These are phyloP conservation scores for Trichoderma harzianum DNA, from an alignment of 2,329 filamentous ascomycete species.

Conservation along the genomic window DNA sequence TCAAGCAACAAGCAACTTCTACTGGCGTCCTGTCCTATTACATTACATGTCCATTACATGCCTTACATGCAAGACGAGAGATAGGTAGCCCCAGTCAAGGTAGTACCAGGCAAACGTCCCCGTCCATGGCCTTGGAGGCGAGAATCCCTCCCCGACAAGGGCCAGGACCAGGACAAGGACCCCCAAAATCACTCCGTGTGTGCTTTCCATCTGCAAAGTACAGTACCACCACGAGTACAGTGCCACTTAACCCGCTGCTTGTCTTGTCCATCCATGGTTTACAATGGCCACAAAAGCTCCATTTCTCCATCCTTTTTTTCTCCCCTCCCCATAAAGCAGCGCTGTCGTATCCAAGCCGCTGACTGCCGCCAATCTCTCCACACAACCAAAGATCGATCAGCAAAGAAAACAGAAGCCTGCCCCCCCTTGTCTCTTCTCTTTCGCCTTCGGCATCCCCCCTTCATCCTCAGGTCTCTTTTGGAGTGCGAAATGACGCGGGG, in stretches of 20 bases:
- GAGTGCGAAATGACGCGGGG: not conserved
- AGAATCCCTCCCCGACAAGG: not conserved
- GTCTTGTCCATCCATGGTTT: not conserved
- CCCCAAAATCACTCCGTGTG: not conserved
- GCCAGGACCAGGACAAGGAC: not conserved
- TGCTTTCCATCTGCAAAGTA: not conserved
- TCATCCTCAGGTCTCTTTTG: not conserved
- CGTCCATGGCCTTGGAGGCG: not conserved
- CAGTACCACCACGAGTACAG: not conserved
- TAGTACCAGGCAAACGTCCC: not conserved
- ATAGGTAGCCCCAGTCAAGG: not conserved
- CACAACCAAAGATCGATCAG: not conserved
- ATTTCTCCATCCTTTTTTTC: not conserved
- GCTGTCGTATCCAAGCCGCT: conserved; percentile 1
- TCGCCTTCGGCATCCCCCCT: not conserved
- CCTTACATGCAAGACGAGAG: not conserved
- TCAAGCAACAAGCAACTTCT: not conserved
- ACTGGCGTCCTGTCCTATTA: not conserved
- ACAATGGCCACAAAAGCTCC: not conserved
- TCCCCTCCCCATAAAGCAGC: not conserved
- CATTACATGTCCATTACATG: not conserved
- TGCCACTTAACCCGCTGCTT: not conserved
- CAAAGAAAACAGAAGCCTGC: not conserved
- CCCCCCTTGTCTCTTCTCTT: not conserved
- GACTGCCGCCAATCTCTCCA: conserved; percentile 2